Evolutionary conservation across 2,329 filamentous ascomycete genomes (phyloP).

Genomic region (Hypoxylon sp.): DNA sequence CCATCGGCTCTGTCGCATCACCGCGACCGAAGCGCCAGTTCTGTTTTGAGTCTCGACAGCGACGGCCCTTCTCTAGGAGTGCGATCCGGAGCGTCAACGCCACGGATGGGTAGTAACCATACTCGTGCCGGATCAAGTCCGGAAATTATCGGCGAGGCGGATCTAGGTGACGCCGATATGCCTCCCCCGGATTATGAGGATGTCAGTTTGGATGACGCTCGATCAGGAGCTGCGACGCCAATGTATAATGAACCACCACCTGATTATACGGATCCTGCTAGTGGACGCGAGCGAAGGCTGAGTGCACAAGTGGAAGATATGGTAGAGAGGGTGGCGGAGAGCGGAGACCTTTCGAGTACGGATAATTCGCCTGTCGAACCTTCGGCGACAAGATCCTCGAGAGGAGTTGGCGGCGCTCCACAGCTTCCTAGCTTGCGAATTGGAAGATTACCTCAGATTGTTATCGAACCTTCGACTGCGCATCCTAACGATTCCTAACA

Average conservation of each 20-base stretch:
- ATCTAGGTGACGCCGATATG: conserved; percentile 57
- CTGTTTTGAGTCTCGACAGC: conserved; percentile 61
- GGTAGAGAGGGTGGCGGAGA: conserved; percentile 35
- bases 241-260: conserved; percentile 59
- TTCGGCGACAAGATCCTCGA: conserved; percentile 42
- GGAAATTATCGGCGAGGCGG: conserved; percentile 60
- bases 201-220: conserved; percentile 53
- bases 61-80: conserved; percentile 53
- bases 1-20: conserved; percentile 49
- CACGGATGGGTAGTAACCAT: conserved; percentile 46
- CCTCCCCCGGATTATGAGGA: conserved; percentile 65
- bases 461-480: conserved; percentile 63
- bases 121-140: conserved; percentile 59
- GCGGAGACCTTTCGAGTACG: conserved; percentile 37
- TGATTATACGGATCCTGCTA: conserved; percentile 55
- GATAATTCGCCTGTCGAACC: conserved; percentile 25
- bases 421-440: conserved; percentile 64
- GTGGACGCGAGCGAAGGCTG: conserved; percentile 45
- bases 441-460: conserved; percentile 62
- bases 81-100: conserved; percentile 56
- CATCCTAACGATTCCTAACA: conserved; percentile 38
- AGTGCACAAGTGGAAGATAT: conserved; percentile 47
- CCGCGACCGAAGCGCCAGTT: conserved; percentile 61
- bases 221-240: conserved; percentile 52
- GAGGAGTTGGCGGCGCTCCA: conserved; percentile 53